Base-by-base conservation (phyloP, 352 stramenopile genomes). In the Albugo laibachii region DNA sequence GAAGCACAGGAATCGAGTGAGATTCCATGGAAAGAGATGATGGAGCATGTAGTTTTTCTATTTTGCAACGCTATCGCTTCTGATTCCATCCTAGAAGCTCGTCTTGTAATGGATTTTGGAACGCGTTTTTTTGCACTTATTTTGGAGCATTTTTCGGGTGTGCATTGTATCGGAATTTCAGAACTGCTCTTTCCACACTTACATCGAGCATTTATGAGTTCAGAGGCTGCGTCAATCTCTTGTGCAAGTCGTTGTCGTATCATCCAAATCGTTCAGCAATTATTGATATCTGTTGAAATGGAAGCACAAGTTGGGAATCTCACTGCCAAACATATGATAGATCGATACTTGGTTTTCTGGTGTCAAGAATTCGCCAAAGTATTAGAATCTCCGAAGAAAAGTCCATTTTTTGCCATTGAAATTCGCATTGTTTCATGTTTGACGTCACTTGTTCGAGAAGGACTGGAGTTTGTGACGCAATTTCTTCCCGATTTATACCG, bases 211-310 rank as follows among this genome's bases (percentile, higher is more conserved):
- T 85, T 2, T 88, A 80, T 42, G 54, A 63, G 10, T 58, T 63
- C 12, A 47, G 24, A 31, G 24, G 3, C 24, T 31, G 3, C 24
- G 3, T 10, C 8, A 31, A 31, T 31, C 24, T 31, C 24, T 31
- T 10, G 3, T 31, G 24, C 24, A 31, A 31, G 24, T 8, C 62
- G 69, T 36, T 72, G 63, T 4, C 63, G 72, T 11, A 68, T 84
- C 35, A 65, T 71, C 47, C 66, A 69, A 14, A 83, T 88, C 38
- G 72, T 88, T 38, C 68, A 88, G 55, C 83, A 58, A 57, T 80
- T 62, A 49, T 49, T 88, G 15, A 54, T 82, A 5, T 85, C 85
- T 70, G 66, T 85, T 39, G 73, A 73, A n/a, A 85, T 88, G 61
- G 71, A 84, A 44, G 72, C 76, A 5, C 70, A 85, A 43, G 62